Base-by-base conservation (phyloP, 2,329 filamentous ascomycete genomes). In the Xylariaceae sp. region DNA sequence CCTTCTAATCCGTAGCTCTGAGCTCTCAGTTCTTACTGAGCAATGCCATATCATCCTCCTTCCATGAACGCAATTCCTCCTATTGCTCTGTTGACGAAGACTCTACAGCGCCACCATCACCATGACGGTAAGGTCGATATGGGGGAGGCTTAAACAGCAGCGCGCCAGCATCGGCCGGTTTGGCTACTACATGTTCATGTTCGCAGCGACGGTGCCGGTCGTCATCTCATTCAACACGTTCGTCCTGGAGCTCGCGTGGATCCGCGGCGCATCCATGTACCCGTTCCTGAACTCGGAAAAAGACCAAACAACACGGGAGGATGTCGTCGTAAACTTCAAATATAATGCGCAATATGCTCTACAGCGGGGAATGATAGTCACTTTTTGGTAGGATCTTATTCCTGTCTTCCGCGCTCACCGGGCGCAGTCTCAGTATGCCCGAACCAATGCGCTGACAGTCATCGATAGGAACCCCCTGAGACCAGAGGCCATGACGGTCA, bases 341-440 rank as follows among this genome's bases (percentile, higher is more conserved):
- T 80, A 81, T 72, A 80, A 81, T 61, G 79, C 84, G 23, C 79
- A 81, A 59, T 74, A 82, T 51, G 77, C 80, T 34, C 69, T 92
- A 44, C 75, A 83, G 69, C 80, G 88, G 62, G 90, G 90, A 58
- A 90, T 91, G 85, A 76, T 93, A 50, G 85, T 93, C 58, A 87
- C 85, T 9, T 85, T 92, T 67, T 78, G 83, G 86, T 88, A 72
- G 23, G 79, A 67, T 23, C 51, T 35, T 30, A 1, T 41, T 41
- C 37, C 9, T 41, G 8, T 41, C 45, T 41, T 69, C 66, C 55
- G 65, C 34, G 47, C 52, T 56, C 51, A 49, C 52, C 58, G 30
- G 23, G n/a, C 18, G 18, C 49, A 8, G 30, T 10, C 51, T 41
- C 3, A 15, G 13, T 11, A 51, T 41, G 11, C 37, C 3, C 2